Evolutionary conservation across 768 basidiomycete genomes (phyloP).

Genomic region (Hygrocybe punicea): DNA sequence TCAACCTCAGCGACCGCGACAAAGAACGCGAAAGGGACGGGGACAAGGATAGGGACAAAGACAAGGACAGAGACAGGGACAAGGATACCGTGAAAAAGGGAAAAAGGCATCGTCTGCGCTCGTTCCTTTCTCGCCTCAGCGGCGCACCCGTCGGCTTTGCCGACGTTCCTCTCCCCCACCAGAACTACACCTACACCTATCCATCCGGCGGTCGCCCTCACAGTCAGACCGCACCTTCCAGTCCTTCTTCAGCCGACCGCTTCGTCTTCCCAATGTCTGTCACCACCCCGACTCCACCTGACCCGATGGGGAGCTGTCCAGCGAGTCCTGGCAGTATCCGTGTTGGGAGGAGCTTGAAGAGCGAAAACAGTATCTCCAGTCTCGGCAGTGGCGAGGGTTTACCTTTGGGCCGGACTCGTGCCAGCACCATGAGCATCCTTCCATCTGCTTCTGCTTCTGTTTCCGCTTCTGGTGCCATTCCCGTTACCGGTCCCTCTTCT

Average conservation of each 20-base stretch:
- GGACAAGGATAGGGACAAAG: not conserved
- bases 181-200: too few relatives aligned
- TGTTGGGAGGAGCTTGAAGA: not conserved
- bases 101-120: not conserved
- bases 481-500: not conserved
- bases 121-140: not conserved
- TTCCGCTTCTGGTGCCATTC: not conserved
- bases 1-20: not conserved
- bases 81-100: too few relatives aligned
- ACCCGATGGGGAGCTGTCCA: not conserved
- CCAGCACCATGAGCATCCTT: not conserved
- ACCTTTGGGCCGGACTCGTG: not conserved
- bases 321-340: not conserved
- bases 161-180: not conserved
- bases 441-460: not conserved
- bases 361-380: not conserved
- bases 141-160: not conserved
- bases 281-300: too few relatives aligned
- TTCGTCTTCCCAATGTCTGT: too few relatives aligned
- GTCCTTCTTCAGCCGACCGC: not conserved
- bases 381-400: not conserved
- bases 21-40: not conserved
- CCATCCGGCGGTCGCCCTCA: not conserved
- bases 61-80: not conserved
- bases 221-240: not conserved